phyloP scores from a whole-genome alignment of 2,329 filamentous ascomycete species.

The Fusarium sp. region DNA sequence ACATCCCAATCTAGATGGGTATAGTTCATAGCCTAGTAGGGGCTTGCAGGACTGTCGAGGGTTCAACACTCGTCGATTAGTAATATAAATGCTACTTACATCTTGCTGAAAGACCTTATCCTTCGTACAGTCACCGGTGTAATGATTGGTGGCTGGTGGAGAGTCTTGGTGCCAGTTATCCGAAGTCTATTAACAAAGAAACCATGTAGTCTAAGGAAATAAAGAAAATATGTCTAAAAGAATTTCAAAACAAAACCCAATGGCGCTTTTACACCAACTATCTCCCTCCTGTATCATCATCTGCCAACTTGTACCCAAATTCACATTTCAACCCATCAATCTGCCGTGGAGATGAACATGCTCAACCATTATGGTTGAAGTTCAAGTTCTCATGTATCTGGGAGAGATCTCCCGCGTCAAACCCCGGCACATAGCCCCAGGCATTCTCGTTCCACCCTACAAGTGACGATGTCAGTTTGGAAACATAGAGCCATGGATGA shows the following conservation, averaged over 20 bases:
- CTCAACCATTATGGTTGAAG: background rate
- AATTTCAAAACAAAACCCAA: background rate
- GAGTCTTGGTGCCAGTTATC: fast-evolving
- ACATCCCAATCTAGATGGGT: background rate
- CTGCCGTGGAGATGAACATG: background rate
- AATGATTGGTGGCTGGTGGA: background rate
- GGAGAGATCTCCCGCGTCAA: background rate
- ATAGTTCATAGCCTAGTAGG: too few species aligned
- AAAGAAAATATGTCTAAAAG: background rate
- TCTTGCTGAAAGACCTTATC: background rate
- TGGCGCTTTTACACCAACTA: background rate
- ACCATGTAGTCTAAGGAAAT: background rate
- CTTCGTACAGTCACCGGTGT: background rate
- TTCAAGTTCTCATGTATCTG: background rate
- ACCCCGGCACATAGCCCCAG: background rate
- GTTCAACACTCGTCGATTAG: background rate
- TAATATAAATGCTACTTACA: background rate
- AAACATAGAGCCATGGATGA: too few species aligned
- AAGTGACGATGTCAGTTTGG: background rate
- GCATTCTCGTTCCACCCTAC: background rate
- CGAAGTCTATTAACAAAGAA: too few species aligned
- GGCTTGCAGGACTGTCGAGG: fast-evolving
- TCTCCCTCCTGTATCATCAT: background rate
- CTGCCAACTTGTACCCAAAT: background rate
- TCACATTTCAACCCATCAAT: background rate